Conservation (phyloP, 2,329 filamentous ascomycete genomes). For the Clonostachys byssicola region DNA sequence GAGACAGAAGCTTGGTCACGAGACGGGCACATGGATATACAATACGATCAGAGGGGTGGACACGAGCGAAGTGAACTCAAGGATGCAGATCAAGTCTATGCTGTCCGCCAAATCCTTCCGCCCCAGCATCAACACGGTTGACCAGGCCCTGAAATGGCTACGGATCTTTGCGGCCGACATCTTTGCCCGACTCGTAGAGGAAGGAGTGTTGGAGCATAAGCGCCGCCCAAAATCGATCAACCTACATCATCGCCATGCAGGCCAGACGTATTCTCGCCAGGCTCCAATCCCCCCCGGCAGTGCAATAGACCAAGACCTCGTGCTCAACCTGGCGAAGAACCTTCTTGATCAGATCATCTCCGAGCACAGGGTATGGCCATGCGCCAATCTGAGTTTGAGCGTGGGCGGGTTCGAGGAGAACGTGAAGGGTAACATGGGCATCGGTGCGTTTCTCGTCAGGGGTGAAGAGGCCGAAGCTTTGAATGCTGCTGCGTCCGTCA, state of each 20-base stretch:
- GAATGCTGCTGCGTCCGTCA: constrained; percentile 12
- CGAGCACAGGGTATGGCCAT: constrained; percentile 84
- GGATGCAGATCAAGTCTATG: constrained; percentile 96
- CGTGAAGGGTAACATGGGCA: constrained; percentile 77
- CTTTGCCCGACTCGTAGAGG: constrained; percentile 82
- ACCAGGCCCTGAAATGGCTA: constrained; percentile 82
- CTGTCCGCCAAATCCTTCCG: constrained; percentile 93
- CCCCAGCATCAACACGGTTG: constrained; percentile 72
- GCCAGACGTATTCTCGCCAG: constrained; percentile 71
- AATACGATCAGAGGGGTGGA: constrained; percentile 83
- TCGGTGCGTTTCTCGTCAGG: constrained; percentile 80
- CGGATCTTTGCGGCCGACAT: constrained; percentile 91
- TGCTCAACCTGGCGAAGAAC: constrained; percentile 74
- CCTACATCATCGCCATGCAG: constrained; percentile 73
- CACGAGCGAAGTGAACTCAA: constrained; percentile 79
- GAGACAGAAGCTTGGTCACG: constrained; percentile 74
- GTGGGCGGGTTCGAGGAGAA: constrained; percentile 93
- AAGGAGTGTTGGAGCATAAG: constrained; percentile 83
- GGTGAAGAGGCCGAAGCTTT: constrained; percentile 56
- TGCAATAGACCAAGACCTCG: constrained; percentile 62
- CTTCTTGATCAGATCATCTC: constrained; percentile 73
- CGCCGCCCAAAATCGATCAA: constrained; percentile 82
- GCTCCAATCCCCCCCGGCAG: constrained; percentile 74
- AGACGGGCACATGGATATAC: constrained; percentile 83
- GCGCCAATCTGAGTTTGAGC: constrained; percentile 81